Percentiles rank a stretch among this genome's conserved stretches.
Conservation (phyloP, 441 rosid genomes). For the Aquilaria agallochum region DNA sequence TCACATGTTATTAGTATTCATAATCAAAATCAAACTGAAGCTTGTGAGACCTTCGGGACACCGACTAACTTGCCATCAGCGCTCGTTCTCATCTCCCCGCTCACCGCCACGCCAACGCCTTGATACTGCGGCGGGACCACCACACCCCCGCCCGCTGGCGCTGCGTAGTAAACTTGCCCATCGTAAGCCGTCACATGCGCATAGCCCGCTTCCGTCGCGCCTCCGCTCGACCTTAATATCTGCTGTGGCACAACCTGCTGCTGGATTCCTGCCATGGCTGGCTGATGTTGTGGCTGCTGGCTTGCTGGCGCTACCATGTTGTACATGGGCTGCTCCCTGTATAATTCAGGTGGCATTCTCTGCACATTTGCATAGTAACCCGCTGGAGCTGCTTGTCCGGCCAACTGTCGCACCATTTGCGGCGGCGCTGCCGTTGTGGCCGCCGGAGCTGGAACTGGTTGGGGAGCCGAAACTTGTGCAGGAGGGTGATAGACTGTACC, state of each 20-base stretch:
- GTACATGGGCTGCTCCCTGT: constrained; percentile 67
- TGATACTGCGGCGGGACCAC: constrained; percentile 42
- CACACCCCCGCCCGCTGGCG: constrained; percentile 46
- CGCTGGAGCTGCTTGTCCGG: constrained; percentile 45
- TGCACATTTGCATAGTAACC: constrained; percentile 59
- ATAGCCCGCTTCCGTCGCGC: constrained; percentile 40
- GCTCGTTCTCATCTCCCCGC: constrained; percentile 48
- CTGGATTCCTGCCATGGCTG: constrained; percentile 25
- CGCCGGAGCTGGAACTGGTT: constrained; percentile 21
- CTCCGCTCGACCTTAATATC: constrained; percentile 26
- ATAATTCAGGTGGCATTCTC: constrained; percentile 49
- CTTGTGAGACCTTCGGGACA: constrained; percentile 42
- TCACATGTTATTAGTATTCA: constrained; percentile 11
- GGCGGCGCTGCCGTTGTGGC: constrained; percentile 21
- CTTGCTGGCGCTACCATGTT: constrained; percentile 40
- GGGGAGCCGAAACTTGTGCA: constrained; percentile 26
- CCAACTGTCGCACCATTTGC: constrained; percentile 39
- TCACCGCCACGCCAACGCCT: constrained; percentile 45
- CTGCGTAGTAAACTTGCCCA: constrained; percentile 65
- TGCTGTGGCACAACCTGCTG: constrained; percentile 23
- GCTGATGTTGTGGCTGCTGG: constrained; percentile 23
- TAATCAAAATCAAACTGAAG: constrained; percentile 31
- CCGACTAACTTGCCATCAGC: constrained; percentile 43
- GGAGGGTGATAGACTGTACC: constrained; percentile 53
- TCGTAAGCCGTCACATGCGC: constrained; percentile 49